Conservation (phyloP, 352 stramenopile species). For the Phytophthora ramorum region DNA sequence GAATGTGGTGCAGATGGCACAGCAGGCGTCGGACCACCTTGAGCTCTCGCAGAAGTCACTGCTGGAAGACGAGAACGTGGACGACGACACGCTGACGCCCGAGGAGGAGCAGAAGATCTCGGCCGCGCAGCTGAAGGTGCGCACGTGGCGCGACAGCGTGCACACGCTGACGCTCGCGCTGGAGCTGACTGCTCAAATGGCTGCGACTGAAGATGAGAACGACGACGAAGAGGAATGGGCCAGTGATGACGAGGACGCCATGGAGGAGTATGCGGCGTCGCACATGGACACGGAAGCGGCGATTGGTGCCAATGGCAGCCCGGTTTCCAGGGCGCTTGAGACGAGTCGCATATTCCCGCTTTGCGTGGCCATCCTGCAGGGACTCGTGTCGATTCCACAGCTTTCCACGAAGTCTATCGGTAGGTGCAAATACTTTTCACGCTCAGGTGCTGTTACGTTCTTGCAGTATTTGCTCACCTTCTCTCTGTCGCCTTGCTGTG, state of each 20-base stretch:
- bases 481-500: slow-evolving; percentile 6
- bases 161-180: slow-evolving; percentile 80
- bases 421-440: slow-evolving; percentile 23
- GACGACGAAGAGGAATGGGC: slow-evolving; percentile 87
- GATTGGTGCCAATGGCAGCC: slow-evolving; percentile 18
- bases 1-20: slow-evolving; percentile 76
- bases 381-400: slow-evolving; percentile 74
- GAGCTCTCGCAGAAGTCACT: slow-evolving; percentile 62
- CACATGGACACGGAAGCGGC: slow-evolving; percentile 63
- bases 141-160: slow-evolving; percentile 84
- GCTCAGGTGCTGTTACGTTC: background rate
- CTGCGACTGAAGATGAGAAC: slow-evolving; percentile 58
- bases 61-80: slow-evolving; percentile 70
- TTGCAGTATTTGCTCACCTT: slow-evolving; percentile 14
- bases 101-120: slow-evolving; percentile 70
- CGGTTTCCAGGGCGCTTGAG: slow-evolving; percentile 44
- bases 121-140: slow-evolving; percentile 71
- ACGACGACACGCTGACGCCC: slow-evolving; percentile 66
- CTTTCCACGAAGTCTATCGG: slow-evolving; percentile 57
- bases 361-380: slow-evolving; percentile 76
- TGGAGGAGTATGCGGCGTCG: slow-evolving; percentile 76
- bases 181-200: slow-evolving; percentile 78
- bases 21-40: slow-evolving; percentile 70
- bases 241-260: slow-evolving; percentile 89
- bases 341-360: slow-evolving; percentile 60